Conservation (phyloP, 2,329 filamentous ascomycete species). For the Byssochlamys sp. region DNA sequence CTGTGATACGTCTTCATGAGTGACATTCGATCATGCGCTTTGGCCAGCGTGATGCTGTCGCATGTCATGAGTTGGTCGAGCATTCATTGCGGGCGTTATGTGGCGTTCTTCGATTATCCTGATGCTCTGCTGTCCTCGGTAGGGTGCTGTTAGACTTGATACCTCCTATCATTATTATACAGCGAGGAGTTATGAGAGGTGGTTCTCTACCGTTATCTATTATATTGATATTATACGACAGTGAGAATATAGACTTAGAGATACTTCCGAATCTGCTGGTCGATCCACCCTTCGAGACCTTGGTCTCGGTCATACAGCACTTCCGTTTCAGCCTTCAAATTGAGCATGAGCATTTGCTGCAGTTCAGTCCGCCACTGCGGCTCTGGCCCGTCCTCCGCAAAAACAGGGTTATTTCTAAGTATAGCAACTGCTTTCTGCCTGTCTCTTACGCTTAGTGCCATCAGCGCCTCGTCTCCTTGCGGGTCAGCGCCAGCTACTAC, state of each 20-base stretch:
- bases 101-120: not conserved
- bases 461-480: conserved; percentile 19
- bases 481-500: conserved; percentile 20
- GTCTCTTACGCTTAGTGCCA: conserved; percentile 45
- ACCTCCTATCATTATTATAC: not conserved
- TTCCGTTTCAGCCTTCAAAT: conserved; percentile 55
- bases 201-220: not conserved
- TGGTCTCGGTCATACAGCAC: conserved; percentile 37
- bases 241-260: not conserved
- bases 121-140: not conserved
- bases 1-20: conserved; percentile 41
- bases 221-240: not conserved
- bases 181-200: not conserved
- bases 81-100: not conserved
- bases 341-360: conserved; percentile 53
- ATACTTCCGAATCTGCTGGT: conserved; percentile 11
- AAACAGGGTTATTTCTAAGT: conserved; percentile 38
- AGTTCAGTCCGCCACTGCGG: conserved; percentile 42
- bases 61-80: not conserved
- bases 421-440: conserved; percentile 46
- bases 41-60: not conserved
- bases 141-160: not conserved
- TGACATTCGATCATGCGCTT: not conserved
- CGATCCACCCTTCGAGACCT: conserved; percentile 37
- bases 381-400: conserved; percentile 36